Evolutionary conservation across 2,329 filamentous ascomycete genomes (phyloP), one percentile per base, ranked within the genome.

Genomic region (Pseudocercospora pini-densiflorae): DNA sequence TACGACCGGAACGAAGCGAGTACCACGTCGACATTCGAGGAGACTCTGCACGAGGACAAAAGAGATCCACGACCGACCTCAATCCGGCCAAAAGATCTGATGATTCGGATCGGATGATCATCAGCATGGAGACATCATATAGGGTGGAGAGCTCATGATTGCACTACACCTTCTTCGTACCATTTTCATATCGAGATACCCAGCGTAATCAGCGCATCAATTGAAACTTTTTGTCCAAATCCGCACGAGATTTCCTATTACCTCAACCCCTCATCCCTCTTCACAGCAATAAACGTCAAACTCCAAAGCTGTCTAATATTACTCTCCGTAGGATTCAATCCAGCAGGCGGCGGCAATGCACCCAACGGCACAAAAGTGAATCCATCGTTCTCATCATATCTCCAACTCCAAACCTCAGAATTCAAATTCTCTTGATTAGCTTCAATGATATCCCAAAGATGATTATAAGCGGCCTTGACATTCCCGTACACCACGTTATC

Each of bases 401-500:
- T 80, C 87, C 87, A 90, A 59, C 84, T 87, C 88, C 88, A 90
- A 0, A 90, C 86, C 72, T 90, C 88, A 1, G 79, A 80, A 64
- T 84, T 85, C 14, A 90, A 74, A 62, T 86, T 80, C 2, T 75
- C 77, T 2, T 70, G 67, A 65, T 90, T 90, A 0, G 78, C 79
- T 31, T 89, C 86, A 33, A 90, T 88, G 0, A 83, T 78, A 70
- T 89, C 84, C 67, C 88, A 90, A 0, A 90, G 79, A 3, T 79
- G 76, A 67, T 87, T 88, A 69, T 90, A 90, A 0, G 88, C 88
- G 0, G 63, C 64, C n/a, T 61, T 55, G 1, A 71, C 68, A 21
- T 84, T 85, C 1, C 59, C 63, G 62, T 83, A 77, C 0, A 89
- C 80, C 0, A 59, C 62, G 0, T 68, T 27, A 59, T 87, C 77